A percentile compares a stretch with the other conserved stretches of the same genome.
Evolutionary conservation across 192 early-diverging fungal genomes (phyloP).

Genomic region (Coemansia sp.): DNA sequence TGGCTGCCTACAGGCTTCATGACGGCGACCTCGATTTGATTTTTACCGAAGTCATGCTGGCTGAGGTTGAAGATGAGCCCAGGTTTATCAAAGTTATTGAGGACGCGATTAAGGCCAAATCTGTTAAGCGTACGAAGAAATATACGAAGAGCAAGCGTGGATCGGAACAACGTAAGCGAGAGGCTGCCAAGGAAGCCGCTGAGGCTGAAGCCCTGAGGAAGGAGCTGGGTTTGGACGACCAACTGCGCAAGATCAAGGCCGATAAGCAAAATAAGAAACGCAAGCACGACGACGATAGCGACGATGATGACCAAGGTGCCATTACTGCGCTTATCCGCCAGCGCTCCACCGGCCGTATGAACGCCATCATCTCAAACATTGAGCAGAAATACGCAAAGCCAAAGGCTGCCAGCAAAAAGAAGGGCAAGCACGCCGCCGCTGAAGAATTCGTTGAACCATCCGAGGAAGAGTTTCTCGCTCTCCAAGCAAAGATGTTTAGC

Average conservation of each 20-base stretch:
- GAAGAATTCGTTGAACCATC: slow-evolving; percentile 41
- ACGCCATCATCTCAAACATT: slow-evolving; percentile 58
- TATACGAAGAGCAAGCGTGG: slow-evolving; percentile 60
- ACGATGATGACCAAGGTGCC: slow-evolving; percentile 39
- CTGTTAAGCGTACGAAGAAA: slow-evolving; percentile 51
- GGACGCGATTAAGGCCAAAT: slow-evolving; percentile 60
- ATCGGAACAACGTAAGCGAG: slow-evolving; percentile 51
- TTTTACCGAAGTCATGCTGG: slow-evolving; percentile 60
- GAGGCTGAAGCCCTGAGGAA: slow-evolving; percentile 61
- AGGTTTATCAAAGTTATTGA: slow-evolving; percentile 66
- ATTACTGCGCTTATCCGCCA: slow-evolving; percentile 62
- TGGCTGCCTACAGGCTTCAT: slow-evolving; percentile 62
- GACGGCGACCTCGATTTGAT: slow-evolving; percentile 76
- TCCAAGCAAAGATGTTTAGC: slow-evolving; percentile 59
- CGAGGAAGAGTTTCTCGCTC: slow-evolving; percentile 66
- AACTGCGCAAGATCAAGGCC: slow-evolving; percentile 50
- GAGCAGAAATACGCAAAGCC: slow-evolving; percentile 55
- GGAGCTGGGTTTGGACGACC: slow-evolving; percentile 62
- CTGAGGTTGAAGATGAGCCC: slow-evolving; percentile 62
- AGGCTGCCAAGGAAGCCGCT: slow-evolving; percentile 62
- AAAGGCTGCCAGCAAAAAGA: slow-evolving; percentile 15
- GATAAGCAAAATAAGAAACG: slow-evolving; percentile 22
- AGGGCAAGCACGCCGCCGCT: background rate
- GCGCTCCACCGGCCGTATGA: slow-evolving; percentile 51
- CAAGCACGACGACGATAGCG: slow-evolving; percentile 12